A percentile compares a stretch with the other conserved stretches of the same genome.
phyloP scores from a whole-genome alignment of 73 alveolate species.

The Urostyla sp. region DNA sequence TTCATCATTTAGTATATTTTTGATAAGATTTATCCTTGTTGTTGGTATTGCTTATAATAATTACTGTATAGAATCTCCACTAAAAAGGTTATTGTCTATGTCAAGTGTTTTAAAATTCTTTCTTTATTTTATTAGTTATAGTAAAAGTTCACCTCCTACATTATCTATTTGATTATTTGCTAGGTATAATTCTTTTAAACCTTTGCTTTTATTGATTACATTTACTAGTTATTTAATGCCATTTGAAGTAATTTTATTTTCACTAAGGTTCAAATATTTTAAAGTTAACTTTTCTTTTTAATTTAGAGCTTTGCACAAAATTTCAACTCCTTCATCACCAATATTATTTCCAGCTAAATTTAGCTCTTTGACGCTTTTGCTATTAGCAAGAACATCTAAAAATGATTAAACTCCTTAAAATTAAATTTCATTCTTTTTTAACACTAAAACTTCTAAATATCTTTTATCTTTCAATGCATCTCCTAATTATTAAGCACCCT shows the following conservation, averaged over 20 bases:
- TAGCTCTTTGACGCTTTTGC: constrained; percentile 70
- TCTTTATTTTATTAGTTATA: constrained; percentile 54
- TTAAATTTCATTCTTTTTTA: constrained; percentile 71
- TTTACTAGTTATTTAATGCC: constrained; percentile 58
- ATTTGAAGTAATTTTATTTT: constrained; percentile 57
- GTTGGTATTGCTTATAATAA: constrained; percentile 63
- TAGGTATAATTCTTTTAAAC: constrained; percentile 60
- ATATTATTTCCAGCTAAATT: constrained; percentile 63
- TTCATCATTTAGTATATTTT: constrained; percentile 43
- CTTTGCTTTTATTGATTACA: constrained; percentile 45
- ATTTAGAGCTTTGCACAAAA: constrained; percentile 52
- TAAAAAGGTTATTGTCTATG: constrained; percentile 65
- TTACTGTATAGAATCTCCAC: constrained; percentile 63
- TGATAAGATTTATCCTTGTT: constrained; percentile 57
- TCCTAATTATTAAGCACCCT: constrained; percentile 63
- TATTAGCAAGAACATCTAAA: constrained; percentile 44
- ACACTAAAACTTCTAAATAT: constrained; percentile 66
- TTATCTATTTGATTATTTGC: constrained; percentile 72
- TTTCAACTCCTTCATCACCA: constrained; percentile 75
- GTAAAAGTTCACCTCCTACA: constrained; percentile 69
- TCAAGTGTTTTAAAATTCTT: constrained; percentile 63
- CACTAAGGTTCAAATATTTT: constrained; percentile 34
- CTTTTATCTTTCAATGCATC: constrained; percentile 67
- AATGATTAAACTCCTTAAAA: constrained; percentile 57
- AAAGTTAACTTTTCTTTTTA: constrained; percentile 49